These are phyloP conservation scores for Naumovozyma baii DNA, from an alignment of 805 yeast genomes.

Conservation along the genomic window DNA sequence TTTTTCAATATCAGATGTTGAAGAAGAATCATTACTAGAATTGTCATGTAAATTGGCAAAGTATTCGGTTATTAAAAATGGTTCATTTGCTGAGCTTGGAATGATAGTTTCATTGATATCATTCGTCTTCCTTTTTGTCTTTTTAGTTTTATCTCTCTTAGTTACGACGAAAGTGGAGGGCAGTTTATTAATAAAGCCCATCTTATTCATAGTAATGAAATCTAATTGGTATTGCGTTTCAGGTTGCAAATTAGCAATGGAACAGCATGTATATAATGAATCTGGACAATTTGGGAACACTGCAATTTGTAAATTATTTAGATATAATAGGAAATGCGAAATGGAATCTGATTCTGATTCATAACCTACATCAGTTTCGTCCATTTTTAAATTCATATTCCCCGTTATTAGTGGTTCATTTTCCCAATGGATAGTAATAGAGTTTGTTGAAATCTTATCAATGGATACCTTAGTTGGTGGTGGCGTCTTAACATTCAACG, in stretches of 20 bases:
- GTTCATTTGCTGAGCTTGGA: neutral
- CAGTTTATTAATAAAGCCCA: slow-evolving; percentile 28
- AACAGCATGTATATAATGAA: slow-evolving; percentile 27
- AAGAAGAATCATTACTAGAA: neutral
- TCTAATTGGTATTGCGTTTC: slow-evolving; percentile 26
- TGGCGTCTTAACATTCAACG: slow-evolving; percentile 24
- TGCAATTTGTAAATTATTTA: slow-evolving; percentile 25
- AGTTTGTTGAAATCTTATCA: slow-evolving; percentile 22
- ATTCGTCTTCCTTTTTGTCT: slow-evolving; percentile 2
- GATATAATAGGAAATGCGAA: slow-evolving; percentile 24
- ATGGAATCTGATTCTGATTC: slow-evolving; percentile 8
- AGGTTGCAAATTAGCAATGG: slow-evolving; percentile 18
- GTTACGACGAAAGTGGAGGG: slow-evolving; percentile 27
- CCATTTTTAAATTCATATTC: slow-evolving; percentile 1
- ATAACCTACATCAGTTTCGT: neutral
- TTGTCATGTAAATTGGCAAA: neutral
- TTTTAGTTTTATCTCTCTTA: slow-evolving; percentile 3
- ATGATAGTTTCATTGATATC: slow-evolving; percentile 4
- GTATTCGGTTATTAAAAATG: neutral
- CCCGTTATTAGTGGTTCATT: slow-evolving; percentile 16
- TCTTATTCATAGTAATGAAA: slow-evolving; percentile 26
- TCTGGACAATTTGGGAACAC: slow-evolving; percentile 24
- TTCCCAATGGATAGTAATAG: slow-evolving; percentile 30
- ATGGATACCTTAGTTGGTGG: slow-evolving; percentile 29
- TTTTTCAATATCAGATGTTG: neutral